A percentile compares a stretch with the other conserved stretches of the same genome.
phyloP scores from a whole-genome alignment of 257 asterid genomes.

The Prunella vulgaris region DNA sequence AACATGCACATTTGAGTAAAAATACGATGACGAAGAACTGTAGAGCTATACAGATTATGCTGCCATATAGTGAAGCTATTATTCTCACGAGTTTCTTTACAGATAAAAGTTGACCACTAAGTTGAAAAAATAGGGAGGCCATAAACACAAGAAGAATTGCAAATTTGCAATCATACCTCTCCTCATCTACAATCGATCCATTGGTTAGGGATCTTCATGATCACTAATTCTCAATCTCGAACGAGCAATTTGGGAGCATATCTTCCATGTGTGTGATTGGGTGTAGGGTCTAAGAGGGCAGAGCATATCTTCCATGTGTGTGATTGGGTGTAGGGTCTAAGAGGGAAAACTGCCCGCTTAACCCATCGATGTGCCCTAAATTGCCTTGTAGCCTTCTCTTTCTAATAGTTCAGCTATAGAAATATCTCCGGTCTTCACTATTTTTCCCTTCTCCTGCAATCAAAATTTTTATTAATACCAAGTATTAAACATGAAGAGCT shows the following conservation, averaged over 20 bases:
- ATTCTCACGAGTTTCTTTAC: neutral
- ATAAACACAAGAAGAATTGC: neutral
- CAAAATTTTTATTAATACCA: neutral
- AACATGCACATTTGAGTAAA: too few species aligned
- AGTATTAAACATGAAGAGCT: neutral
- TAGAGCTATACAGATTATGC: too few species aligned
- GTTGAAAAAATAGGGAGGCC: neutral
- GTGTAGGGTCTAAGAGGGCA: too few species aligned
- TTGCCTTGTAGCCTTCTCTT: slow-evolving; percentile 75
- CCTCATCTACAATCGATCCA: neutral
- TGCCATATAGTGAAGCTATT: neutral
- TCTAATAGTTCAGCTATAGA: slow-evolving; percentile 67
- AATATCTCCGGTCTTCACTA: slow-evolving; percentile 83
- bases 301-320: too few species aligned
- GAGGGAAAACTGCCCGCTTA: too few species aligned
- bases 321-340: too few species aligned
- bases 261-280: slow-evolving; percentile 20
- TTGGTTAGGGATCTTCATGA: too few species aligned
- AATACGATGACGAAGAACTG: too few species aligned
- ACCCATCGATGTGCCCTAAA: slow-evolving; percentile 32
- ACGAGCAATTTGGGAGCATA: neutral
- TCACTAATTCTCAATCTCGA: neutral
- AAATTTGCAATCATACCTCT: neutral
- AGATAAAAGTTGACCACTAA: too few species aligned
- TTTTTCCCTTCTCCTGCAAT: slow-evolving; percentile 80